Percentiles rank a stretch among this genome's conserved stretches.
Evolutionary conservation across 768 basidiomycete species (phyloP).

Genomic region (Saitozyma sp.): DNA sequence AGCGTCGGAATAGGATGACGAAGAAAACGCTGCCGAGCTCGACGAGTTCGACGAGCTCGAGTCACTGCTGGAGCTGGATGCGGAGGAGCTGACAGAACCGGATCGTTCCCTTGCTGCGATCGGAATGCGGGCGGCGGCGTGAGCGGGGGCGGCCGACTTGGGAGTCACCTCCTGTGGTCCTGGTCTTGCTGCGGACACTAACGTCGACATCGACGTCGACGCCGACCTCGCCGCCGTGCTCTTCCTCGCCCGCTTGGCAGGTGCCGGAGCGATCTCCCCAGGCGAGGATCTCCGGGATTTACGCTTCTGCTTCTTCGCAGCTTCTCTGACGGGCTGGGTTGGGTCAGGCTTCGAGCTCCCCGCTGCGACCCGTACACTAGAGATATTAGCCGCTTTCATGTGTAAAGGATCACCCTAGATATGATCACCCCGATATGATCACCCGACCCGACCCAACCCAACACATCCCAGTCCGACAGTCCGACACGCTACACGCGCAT

Average conservation of each 20-base stretch:
- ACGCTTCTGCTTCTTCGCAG: slow-evolving; percentile 8
- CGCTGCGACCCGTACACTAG: slow-evolving; percentile 21
- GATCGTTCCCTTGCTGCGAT: slow-evolving; percentile 8
- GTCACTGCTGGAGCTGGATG: slow-evolving; percentile 3
- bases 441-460: not conserved
- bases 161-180: not conserved
- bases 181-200: not conserved
- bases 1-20: slow-evolving; percentile 8
- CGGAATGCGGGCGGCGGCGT: not conserved
- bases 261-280: too few relatives aligned
- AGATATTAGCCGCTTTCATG: not conserved
- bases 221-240: not conserved
- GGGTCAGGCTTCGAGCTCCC: slow-evolving; percentile 14
- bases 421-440: slow-evolving; percentile 1
- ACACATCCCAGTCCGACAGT: too few relatives aligned
- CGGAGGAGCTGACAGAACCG: slow-evolving; percentile 1
- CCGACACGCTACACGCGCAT: not conserved
- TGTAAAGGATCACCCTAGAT: not conserved
- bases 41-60: not conserved
- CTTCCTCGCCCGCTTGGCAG: not conserved
- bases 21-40: slow-evolving; percentile 10
- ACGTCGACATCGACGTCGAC: not conserved
- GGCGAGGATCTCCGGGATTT: not conserved
- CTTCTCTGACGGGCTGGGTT: not conserved
- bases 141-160: not conserved